These are phyloP conservation scores for Trypanosoma rangeli DNA, from an alignment of 208 protist species.

Conservation along the genomic window DNA sequence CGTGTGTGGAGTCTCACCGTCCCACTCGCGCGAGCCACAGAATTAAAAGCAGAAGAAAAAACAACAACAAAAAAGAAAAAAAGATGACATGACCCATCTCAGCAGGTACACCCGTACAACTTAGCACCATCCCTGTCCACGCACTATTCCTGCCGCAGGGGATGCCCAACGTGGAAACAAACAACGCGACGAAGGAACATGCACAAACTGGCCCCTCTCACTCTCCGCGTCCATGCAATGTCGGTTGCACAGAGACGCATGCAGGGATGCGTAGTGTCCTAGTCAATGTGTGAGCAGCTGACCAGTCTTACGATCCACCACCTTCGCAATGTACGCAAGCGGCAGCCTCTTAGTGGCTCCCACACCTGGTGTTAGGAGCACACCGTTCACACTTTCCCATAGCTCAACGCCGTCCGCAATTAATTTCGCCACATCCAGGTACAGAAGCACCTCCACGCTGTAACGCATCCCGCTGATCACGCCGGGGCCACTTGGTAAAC, in stretches of 20 bases:
- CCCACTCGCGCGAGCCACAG: too few relatives aligned
- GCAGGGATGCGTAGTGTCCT: neutral
- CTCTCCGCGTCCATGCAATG: neutral
- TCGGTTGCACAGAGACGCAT: too few relatives aligned
- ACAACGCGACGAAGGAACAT: too few relatives aligned
- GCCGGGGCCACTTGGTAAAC: constrained; percentile 29
- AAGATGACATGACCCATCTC: neutral
- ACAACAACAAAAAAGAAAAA: neutral
- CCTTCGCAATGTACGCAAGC: constrained; percentile 67
- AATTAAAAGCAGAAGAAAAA: neutral
- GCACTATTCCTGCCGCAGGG: neutral
- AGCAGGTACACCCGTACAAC: neutral
- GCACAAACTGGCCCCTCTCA: neutral
- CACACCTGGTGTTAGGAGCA: constrained; percentile 84
- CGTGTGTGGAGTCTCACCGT: too few relatives aligned
- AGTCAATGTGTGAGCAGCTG: constrained; percentile 18
- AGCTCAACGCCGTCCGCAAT: constrained; percentile 73
- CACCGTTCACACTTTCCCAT: constrained; percentile 80
- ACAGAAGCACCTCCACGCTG: constrained; percentile 65
- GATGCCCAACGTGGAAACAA: neutral
- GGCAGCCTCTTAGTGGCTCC: constrained; percentile 56
- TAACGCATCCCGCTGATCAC: constrained; percentile 90
- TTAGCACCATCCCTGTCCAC: neutral
- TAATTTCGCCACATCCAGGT: constrained; percentile 61
- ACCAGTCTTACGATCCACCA: constrained; percentile 45